Base-by-base conservation (phyloP, 345 rosid genomes). In the Carallia brachiata region DNA sequence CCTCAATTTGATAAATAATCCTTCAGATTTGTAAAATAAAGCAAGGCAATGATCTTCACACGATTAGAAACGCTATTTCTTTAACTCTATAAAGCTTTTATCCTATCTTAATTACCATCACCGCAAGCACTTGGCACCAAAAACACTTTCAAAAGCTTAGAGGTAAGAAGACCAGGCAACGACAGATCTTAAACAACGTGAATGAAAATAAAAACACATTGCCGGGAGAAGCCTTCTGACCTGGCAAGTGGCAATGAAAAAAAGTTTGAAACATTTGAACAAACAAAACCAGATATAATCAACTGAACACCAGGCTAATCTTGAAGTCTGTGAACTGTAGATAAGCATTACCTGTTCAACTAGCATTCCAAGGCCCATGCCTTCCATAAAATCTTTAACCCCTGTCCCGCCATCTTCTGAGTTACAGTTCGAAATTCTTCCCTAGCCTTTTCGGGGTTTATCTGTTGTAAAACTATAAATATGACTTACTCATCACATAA, bases 341-440 rank as follows among this genome's bases (percentile, higher is more conserved):
- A 79, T 34, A 61, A 76, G 30, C 19, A 54, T 75, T 72, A 92
- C 99, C 97, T 92, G 97, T 64, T 95, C 97, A 28, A 77, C 91
- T 52, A 95, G 84, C 92, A 92, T 82, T 37, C 99, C 99, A 53
- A 90, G 96, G 63, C 99, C 99, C 97, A 95, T 88, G 52, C 96
- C 97, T 74, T 95, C 97, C 96, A 95, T 92, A 73, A 95, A 88
- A 82, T 95, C 97, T 80, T 95, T 90, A 36, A 95, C 75, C 48
- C 96, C 99, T 6, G 88, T 84, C 70, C 97, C 99, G 69, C 91
- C 97, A 75, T 79, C 76, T 65, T 68, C 80, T 88, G 88, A 36
- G 88, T 82, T 12, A 80, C 92, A 68, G 81, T 75, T 36, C 89
- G 96, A 70, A 95, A 95, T 75, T 95, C 99, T 83, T 95, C 99